Base-by-base conservation (phyloP, 495 filamentous ascomycete genomes). In the Aspergillus ellipticus region DNA sequence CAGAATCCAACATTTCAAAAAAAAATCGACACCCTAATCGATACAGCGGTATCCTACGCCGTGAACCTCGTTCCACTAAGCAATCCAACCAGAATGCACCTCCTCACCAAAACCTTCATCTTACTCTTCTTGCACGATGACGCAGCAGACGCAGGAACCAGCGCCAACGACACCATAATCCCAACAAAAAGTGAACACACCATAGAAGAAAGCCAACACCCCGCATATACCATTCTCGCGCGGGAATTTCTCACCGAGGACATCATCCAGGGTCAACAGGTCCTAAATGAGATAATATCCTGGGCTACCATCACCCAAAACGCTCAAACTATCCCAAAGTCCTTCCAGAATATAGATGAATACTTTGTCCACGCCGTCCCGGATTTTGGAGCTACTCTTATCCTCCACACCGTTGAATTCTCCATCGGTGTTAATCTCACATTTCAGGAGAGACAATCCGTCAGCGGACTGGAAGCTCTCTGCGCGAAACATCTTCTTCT, bases 61-160 rank as follows among this genome's bases (percentile, higher is more conserved):
- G 20, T 45, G 4, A 53, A 62, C 35, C 15, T 53, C 4, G 24
- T 50, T 0, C 56, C 60, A 2, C 46, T 47, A 42, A 53, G 56
- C 11, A 41, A 47, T 37, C 16, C 53, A 16, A 20, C 28, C 9
- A 13, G 60, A 19, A 50, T 43, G n/a, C 52, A 45, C 7, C 31
- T 54, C 0, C 39, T 59, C 15, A 39, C 56, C 8, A 58, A 56
- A 17, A 19, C 49, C 10, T 59, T 54, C 17, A 17, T 53, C 17
- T 39, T 59, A 22, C 13, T 56, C n/a, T 56, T 59, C 16, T 22
- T 59, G 49, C 56, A 55, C 50, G 60, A 62, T 49, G 60, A 48
- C 11, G 22, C 45, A 17, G 45, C 16, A 10, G 45, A 48, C 22
- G 29, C 21, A 16, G 13, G 13, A 29, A 10, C n/a, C 24, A 1